These are phyloP conservation scores for Jacaranda mimosifolia DNA, from an alignment of 257 asterid genomes.

Conservation along the genomic window DNA sequence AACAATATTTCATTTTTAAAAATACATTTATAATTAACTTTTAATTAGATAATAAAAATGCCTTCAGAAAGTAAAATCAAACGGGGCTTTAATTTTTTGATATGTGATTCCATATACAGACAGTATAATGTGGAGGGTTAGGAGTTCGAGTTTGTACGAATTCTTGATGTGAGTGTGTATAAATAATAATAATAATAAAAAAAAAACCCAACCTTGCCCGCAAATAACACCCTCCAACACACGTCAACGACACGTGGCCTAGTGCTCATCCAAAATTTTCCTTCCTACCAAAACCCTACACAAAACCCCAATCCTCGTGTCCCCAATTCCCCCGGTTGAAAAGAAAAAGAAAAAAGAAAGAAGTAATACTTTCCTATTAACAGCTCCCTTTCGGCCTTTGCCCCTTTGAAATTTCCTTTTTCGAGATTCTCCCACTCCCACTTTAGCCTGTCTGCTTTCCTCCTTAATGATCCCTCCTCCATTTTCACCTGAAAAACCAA, in stretches of 20 bases:
- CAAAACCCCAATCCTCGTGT: constrained; percentile 43
- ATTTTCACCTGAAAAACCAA: constrained; percentile 52
- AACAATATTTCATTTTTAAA: too few relatives aligned
- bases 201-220: too few relatives aligned
- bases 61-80: too few relatives aligned
- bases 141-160: too few relatives aligned
- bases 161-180: too few relatives aligned
- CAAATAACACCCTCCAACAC: neutral
- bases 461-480: constrained; percentile 32
- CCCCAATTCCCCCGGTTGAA: neutral
- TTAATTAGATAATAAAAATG: too few relatives aligned
- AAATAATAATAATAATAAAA: too few relatives aligned
- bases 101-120: too few relatives aligned
- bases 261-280: neutral
- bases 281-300: constrained; percentile 36
- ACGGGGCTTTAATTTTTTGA: too few relatives aligned
- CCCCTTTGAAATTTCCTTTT: neutral
- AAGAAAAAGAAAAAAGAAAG: too few relatives aligned
- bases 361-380: neutral
- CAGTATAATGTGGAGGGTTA: too few relatives aligned
- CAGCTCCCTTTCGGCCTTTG: neutral
- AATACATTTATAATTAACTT: too few relatives aligned
- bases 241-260: constrained; percentile 39
- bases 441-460: neutral
- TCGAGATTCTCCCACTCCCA: neutral